A percentile compares a stretch with the other conserved stretches of the same genome.
Evolutionary conservation across 2,329 filamentous ascomycete species (phyloP).

Genomic region (Fusarium tupiense): DNA sequence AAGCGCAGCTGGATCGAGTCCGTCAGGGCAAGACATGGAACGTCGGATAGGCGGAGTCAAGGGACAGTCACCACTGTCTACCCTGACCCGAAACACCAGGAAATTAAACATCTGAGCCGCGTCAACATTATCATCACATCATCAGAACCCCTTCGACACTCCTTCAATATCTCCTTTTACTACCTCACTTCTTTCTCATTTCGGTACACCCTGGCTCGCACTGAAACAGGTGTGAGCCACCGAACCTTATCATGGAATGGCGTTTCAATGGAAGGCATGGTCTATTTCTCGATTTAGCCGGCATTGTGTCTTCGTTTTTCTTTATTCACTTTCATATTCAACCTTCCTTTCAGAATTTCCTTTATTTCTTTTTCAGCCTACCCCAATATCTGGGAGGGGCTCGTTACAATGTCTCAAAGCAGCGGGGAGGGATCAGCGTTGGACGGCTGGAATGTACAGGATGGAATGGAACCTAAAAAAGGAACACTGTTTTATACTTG

Average conservation of each 20-base stretch:
- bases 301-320: conserved; percentile 39
- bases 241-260: conserved; percentile 40
- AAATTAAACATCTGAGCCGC: conserved; percentile 7
- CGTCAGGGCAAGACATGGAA: conserved; percentile 46
- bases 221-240: conserved; percentile 25
- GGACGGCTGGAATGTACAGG: conserved; percentile 36
- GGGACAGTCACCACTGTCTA: conserved; percentile 46
- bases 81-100: conserved; percentile 1
- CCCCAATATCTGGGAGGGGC: neutral
- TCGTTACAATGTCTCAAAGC: conserved; percentile 34
- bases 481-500: conserved; percentile 42
- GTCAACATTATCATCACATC: neutral
- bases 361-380: conserved; percentile 20
- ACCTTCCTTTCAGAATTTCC: conserved; percentile 13
- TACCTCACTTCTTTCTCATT: conserved; percentile 14
- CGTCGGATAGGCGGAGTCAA: conserved; percentile 41
- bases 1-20: conserved; percentile 56
- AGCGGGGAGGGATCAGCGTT: conserved; percentile 31
- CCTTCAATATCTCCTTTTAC: conserved; percentile 19
- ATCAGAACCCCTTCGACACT: conserved; percentile 9
- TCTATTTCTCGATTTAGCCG: conserved; percentile 38
- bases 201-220: conserved; percentile 24
- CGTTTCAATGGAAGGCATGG: conserved; percentile 41
- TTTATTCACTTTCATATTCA: conserved; percentile 18
- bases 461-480: conserved; percentile 40